These are phyloP conservation scores for Nelumbo lutea DNA, from an alignment of 164 flowering plant genomes.

Conservation along the genomic window DNA sequence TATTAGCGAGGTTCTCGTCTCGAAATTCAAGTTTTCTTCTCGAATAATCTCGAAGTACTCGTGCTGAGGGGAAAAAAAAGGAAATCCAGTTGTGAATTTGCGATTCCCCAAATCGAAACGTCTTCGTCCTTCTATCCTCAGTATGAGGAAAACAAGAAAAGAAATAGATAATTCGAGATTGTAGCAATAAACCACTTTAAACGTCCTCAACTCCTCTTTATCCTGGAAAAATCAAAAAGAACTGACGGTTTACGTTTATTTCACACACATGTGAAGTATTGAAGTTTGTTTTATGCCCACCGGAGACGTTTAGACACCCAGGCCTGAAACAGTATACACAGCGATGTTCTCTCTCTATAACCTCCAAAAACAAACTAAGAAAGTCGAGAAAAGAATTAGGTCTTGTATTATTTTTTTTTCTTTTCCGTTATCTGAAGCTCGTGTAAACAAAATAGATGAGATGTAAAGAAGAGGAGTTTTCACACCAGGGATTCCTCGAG, in stretches of 20 bases:
- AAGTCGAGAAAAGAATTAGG: not conserved
- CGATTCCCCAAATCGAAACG: slow-evolving; percentile 9
- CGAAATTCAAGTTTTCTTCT: not conserved
- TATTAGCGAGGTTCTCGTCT: not conserved
- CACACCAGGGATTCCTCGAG: not conserved
- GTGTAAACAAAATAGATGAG: not conserved
- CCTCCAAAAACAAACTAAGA: not conserved
- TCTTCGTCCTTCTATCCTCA: slow-evolving; percentile 13
- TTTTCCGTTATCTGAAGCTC: not conserved
- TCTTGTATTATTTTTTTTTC: not conserved
- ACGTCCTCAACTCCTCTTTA: slow-evolving; percentile 11
- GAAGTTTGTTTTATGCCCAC: not conserved
- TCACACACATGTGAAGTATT: not conserved
- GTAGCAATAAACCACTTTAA: slow-evolving; percentile 18
- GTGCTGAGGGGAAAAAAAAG: not conserved
- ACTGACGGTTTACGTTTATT: not conserved
- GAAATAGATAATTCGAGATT: slow-evolving; percentile 32
- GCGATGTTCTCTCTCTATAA: slow-evolving; percentile 2
- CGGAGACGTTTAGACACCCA: not conserved
- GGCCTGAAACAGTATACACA: slow-evolving; percentile 10
- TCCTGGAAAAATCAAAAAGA: slow-evolving; percentile 1
- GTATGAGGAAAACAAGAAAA: slow-evolving; percentile 32
- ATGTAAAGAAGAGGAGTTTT: not conserved
- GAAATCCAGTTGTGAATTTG: not conserved
- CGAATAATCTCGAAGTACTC: slow-evolving; percentile 1